phyloP scores from a whole-genome alignment of 1,284 basidiomycete species.

The Puccinia coronata region DNA sequence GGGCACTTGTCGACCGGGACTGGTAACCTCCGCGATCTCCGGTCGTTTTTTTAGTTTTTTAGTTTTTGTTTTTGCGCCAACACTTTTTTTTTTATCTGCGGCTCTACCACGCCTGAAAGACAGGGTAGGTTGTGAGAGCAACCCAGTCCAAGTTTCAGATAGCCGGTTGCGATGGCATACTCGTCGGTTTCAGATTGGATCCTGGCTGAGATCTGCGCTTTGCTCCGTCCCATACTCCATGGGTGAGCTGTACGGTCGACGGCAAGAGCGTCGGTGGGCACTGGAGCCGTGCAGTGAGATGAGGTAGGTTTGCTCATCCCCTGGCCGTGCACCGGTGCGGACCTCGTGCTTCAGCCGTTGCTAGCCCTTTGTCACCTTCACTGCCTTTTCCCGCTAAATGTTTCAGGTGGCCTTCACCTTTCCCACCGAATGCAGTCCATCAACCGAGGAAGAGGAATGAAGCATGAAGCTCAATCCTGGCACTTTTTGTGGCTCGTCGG shows the following conservation, averaged over 20 bases:
- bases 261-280: neutral
- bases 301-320: too few relatives aligned
- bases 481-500: neutral
- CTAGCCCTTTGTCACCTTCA: neutral
- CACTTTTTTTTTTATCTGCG: neutral
- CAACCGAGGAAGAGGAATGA: conserved; percentile 11
- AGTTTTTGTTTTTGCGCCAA: neutral
- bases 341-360: neutral
- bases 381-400: neutral
- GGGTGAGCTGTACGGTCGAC: neutral
- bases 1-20: neutral
- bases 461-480: neutral
- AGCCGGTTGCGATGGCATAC: conserved; percentile 4
- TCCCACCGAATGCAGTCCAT: conserved; percentile 5
- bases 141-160: neutral
- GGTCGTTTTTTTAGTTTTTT: neutral
- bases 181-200: conserved; percentile 1
- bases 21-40: neutral
- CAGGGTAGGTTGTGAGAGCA: neutral
- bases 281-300: neutral
- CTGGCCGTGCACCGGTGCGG: too few relatives aligned
- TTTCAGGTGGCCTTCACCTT: neutral
- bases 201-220: neutral
- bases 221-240: neutral
- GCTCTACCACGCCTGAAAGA: neutral